phyloP scores from a whole-genome alignment of 2,329 filamentous ascomycete genomes.

The Colletotrichum tanaceti region DNA sequence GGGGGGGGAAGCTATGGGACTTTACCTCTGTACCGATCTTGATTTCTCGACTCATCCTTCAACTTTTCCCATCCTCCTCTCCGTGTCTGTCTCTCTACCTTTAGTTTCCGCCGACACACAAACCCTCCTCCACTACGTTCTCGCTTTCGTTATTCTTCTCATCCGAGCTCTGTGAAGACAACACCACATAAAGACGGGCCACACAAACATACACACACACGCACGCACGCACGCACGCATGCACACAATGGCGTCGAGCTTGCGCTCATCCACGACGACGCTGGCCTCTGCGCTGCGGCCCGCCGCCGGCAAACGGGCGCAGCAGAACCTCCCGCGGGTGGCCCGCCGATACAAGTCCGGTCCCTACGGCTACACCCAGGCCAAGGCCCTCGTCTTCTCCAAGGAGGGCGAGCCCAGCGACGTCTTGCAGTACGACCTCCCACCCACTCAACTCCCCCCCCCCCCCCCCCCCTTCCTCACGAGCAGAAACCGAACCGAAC shows the following conservation, averaged over 20 bases:
- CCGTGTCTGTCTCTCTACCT: not conserved
- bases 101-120: not conserved
- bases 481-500: not conserved
- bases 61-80: too few species aligned
- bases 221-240: not conserved
- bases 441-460: too few species aligned
- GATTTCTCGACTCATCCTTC: too few species aligned
- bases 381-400: conserved; percentile 82
- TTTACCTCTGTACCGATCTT: too few species aligned
- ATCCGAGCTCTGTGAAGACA: not conserved
- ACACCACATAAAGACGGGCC: too few species aligned
- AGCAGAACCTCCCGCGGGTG: conserved; percentile 41
- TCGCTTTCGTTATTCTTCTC: not conserved
- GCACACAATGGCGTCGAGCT: conserved; percentile 27
- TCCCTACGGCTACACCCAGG: conserved; percentile 84
- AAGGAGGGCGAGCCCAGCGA: conserved; percentile 80
- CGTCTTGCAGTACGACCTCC: conserved; percentile 66
- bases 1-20: too few species aligned
- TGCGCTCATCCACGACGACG: conserved; percentile 24
- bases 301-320: not conserved
- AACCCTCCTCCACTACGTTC: not conserved
- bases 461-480: not conserved
- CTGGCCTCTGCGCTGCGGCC: conserved; percentile 35
- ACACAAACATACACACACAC: too few species aligned
- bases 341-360: conserved; percentile 64